Base-by-base conservation (phyloP, 1,284 basidiomycete genomes). In the Microbotryum lychnidis-dioicae region DNA sequence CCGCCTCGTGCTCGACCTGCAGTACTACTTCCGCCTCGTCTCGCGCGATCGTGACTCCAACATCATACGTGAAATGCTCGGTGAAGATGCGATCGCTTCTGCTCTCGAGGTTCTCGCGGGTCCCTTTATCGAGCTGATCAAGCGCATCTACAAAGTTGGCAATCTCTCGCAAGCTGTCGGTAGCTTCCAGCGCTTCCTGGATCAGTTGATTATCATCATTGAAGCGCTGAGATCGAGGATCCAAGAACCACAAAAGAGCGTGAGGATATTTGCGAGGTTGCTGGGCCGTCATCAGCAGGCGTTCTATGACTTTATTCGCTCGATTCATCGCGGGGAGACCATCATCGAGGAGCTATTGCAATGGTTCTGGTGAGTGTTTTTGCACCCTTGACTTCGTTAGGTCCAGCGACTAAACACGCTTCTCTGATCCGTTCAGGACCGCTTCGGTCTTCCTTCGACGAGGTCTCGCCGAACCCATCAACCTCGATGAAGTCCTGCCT, bases 271-370 rank as follows among this genome's bases (percentile, higher is more conserved):
- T 74, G 89, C 96, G 64, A 84, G 92, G 72, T 83, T 98, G 16
- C 87, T 97, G 42, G 83, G 87, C 70, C 83, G 94, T 27, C 94
- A 97, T 75, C 91, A 97, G 73, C 91, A 93, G 73, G 77, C 89
- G 0, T 96, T 97, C 77, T 98, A 97, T 79, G 80, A 80, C 58
- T 98, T 97, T 74, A 91, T 98, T 29, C 91, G 97, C 80, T 93
- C 94, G 70, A 92, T 97, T 7, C 94, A 98, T 73, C 27, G 60
- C 46, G 42, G 58, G 37, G 70, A 70, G 33, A 61, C 69, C 6
- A 60, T 70, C 20, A 55, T 71, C 33, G 69, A 70, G 49, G 70
- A 71, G 47, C 54, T 66, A 47, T 50, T 70, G n/a, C 61, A 71
- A 47, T 71, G 70, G 70, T 33, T 64, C 3, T 63, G 63, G 60